Base-by-base conservation (phyloP, 2,329 filamentous ascomycete genomes). In the Periglandula ipomoeae region DNA sequence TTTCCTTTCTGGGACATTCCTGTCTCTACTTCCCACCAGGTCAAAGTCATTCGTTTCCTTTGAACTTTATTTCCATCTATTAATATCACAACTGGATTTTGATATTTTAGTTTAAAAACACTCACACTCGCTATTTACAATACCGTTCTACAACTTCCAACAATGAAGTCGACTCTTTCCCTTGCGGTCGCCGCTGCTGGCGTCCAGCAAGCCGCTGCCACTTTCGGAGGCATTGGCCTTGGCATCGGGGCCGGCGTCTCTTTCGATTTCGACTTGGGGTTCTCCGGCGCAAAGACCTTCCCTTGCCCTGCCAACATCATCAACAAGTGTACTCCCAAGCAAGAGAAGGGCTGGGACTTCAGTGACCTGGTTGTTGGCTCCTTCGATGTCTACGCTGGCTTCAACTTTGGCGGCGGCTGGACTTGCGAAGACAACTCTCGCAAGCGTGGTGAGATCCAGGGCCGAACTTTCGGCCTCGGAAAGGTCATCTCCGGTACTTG, bases 261-360 rank as follows among this genome's bases (percentile, higher is more conserved):
- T 26, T 38, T 52, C 22, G 20, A 51, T 17, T 30, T 48, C 34
- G 37, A 32, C 9, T 38, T 40, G 39, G 50, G 49, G 20, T 58
- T 56, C 53, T 50, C 53, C 10, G 47, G 59, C 22, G 70, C 71
- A 45, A 58, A 63, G 48, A 63, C 73, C 52, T 94, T 82, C 74
- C 72, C 73, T 44, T 84, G 75, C 65, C 88, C 89, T 11, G 69
- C 71, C 51, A 89, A 87, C 75, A 81, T 77, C 61, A 71, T 88
- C 72, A 93, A 93, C 72, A 69, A 84, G 59, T 96, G 91, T 69
- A 81, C 77, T 50, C 64, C 76, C n/a, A 67, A 81, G 56, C 87
- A 94, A 70, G 68, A 76, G 54, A 56, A 60, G 20, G 89, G 89
- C 44, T 93, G 86, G 66, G 71, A 84, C 72, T 96, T 85, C 79